These are phyloP conservation scores for Grifola frondosa DNA, from an alignment of 1,284 basidiomycete genomes.

Conservation along the genomic window DNA sequence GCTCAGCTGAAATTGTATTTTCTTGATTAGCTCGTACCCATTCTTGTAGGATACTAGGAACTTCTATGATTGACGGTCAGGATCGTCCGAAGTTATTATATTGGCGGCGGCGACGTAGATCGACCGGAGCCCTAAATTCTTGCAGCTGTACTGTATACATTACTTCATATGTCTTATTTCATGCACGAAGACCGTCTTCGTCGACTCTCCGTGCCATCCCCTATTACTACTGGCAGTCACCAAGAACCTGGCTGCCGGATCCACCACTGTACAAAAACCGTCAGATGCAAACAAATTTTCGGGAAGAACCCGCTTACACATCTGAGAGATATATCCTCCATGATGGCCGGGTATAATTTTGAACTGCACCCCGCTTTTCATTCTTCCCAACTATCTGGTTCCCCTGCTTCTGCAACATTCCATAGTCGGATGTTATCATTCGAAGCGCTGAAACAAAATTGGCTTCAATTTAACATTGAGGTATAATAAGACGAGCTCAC, in stretches of 20 bases:
- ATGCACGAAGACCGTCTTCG: slow-evolving; percentile 86
- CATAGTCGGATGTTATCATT: slow-evolving; percentile 93
- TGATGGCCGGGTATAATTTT: slow-evolving; percentile 97
- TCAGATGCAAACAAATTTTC: slow-evolving; percentile 1
- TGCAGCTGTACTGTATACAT: no score
- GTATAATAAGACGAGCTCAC: slow-evolving; percentile 44
- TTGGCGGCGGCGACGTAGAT: no score
- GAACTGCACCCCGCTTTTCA: slow-evolving; percentile 76
- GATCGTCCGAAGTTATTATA: no score
- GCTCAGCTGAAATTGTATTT: no score
- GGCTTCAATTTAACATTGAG: not conserved
- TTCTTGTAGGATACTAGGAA: no score
- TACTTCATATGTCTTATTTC: slow-evolving; percentile 66
- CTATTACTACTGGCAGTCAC: slow-evolving; percentile 92
- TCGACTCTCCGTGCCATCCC: slow-evolving; percentile 92
- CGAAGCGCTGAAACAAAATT: slow-evolving; percentile 63
- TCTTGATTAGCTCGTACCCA: no score
- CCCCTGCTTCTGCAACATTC: slow-evolving; percentile 82
- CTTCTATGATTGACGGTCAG: no score
- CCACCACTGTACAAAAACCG: slow-evolving; percentile 64
- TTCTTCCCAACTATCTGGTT: slow-evolving; percentile 58
- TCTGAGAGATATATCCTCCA: slow-evolving; percentile 88
- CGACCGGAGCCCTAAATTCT: no score
- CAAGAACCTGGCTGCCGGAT: slow-evolving; percentile 82
- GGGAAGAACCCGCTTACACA: slow-evolving; percentile 50